Conservation (phyloP, 768 basidiomycete species). For the Termitomyces heimii region DNA sequence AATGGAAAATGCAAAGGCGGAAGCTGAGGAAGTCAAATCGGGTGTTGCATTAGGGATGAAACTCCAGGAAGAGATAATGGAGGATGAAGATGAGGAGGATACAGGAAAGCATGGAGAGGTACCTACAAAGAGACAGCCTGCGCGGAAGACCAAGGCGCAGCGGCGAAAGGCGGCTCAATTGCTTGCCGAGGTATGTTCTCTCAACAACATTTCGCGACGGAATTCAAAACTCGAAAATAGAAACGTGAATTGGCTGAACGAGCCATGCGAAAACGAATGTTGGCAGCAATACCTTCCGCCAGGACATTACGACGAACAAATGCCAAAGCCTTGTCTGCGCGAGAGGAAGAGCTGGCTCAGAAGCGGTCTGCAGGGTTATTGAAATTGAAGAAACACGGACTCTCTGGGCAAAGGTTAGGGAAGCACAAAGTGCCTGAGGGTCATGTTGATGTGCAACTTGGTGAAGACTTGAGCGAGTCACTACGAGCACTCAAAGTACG, state of each 20-base stretch:
- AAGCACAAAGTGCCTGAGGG: conserved; percentile 70
- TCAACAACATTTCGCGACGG: not conserved
- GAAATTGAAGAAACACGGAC: conserved; percentile 50
- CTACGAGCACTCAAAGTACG: conserved; percentile 77
- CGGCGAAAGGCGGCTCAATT: conserved; percentile 58
- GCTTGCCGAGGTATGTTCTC: conserved; percentile 52
- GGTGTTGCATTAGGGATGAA: conserved; percentile 7
- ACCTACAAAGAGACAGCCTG: conserved; percentile 32
- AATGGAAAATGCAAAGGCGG: conserved; percentile 42
- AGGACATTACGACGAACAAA: conserved; percentile 44
- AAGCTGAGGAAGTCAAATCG: conserved; percentile 13
- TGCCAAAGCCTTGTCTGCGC: conserved; percentile 27
- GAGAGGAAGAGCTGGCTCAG: conserved; percentile 35
- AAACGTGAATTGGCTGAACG: conserved; percentile 60
- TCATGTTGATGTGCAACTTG: conserved; percentile 79
- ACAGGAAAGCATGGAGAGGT: conserved; percentile 23
- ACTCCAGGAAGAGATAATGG: conserved; percentile 33
- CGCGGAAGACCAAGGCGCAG: conserved; percentile 45
- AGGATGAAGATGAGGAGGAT: conserved; percentile 29
- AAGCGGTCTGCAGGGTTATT: conserved; percentile 39
- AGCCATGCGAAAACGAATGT: conserved; percentile 53
- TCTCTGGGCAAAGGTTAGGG: conserved; percentile 73
- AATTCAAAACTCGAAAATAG: conserved; percentile 24
- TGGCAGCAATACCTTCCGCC: conserved; percentile 50
- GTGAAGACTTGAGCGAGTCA: conserved; percentile 85